phyloP scores from a whole-genome alignment of 1,284 basidiomycete genomes.

The Cutaneotrichosporon spelunceum region DNA sequence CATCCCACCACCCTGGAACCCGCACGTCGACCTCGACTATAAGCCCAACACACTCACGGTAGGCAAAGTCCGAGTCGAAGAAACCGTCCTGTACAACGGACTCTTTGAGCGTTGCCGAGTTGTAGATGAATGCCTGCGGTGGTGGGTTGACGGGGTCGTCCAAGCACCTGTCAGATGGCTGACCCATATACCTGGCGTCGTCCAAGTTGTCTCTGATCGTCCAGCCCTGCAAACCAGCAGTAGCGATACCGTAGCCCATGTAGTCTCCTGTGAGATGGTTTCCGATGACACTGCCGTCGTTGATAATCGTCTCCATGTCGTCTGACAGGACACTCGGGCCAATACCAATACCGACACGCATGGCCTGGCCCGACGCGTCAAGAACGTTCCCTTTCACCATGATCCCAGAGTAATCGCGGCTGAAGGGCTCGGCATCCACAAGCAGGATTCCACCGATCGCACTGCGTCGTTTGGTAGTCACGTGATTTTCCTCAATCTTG shows the following conservation, averaged over 20 bases:
- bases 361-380: conserved; percentile 43
- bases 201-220: conserved; percentile 50
- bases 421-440: conserved; percentile 52
- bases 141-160: conserved; percentile 48
- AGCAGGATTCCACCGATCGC: conserved; percentile 54
- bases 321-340: conserved; percentile 52
- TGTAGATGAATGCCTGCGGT: conserved; percentile 45
- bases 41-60: conserved; percentile 37
- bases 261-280: conserved; percentile 47
- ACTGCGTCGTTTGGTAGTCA: conserved; percentile 37
- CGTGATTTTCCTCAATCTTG: conserved; percentile 47
- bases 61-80: conserved; percentile 48
- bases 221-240: conserved; percentile 46
- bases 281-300: conserved; percentile 39
- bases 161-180: conserved; percentile 45
- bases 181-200: conserved; percentile 45
- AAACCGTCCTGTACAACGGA: conserved; percentile 47
- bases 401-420: conserved; percentile 50
- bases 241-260: conserved; percentile 53
- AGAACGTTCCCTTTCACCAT: conserved; percentile 51
- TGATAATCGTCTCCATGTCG: conserved; percentile 49
- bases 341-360: conserved; percentile 55
- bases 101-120: conserved; percentile 34
- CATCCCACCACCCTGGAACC: too few relatives aligned
- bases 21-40: too few relatives aligned